Evolutionary conservation across 176 grass and related monocot species (phyloP).

Genomic region (Ensete glaucum): DNA sequence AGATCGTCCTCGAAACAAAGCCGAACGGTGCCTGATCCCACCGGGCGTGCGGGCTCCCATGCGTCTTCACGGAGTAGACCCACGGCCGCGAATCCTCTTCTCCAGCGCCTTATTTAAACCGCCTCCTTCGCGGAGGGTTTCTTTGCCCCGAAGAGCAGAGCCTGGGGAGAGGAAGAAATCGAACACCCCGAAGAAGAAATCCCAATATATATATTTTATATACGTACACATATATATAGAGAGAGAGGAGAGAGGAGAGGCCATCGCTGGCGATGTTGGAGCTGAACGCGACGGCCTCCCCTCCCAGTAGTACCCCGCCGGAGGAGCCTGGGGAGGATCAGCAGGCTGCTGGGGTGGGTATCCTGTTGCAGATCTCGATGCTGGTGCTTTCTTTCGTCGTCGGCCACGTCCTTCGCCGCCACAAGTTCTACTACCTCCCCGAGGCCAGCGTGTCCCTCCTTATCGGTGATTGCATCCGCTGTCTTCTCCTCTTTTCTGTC

Average conservation of each 20-base stretch:
- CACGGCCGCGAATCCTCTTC: not conserved
- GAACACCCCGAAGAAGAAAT: not conserved
- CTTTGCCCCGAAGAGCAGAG: not conserved
- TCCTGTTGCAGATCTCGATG: conserved; percentile 93
- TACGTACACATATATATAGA: not conserved
- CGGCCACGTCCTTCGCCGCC: conserved; percentile 86
- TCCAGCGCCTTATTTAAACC: not conserved
- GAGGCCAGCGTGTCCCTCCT: conserved; percentile 96
- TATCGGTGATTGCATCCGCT: conserved; percentile 38
- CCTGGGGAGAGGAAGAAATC: not conserved
- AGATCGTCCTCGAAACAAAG: too few species aligned
- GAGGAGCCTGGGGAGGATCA: conserved; percentile 55
- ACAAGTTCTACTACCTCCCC: conserved; percentile 85
- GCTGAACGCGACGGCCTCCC: conserved; percentile 25
- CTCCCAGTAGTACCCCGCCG: conserved; percentile 23
- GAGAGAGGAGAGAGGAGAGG: not conserved
- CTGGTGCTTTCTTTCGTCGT: conserved; percentile 96
- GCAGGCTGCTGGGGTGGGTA: conserved; percentile 85
- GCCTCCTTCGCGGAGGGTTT: not conserved
- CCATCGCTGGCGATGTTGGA: not conserved
- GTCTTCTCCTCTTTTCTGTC: not conserved
- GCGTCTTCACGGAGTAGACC: too few species aligned
- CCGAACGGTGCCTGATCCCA: too few species aligned
- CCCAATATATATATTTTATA: not conserved
- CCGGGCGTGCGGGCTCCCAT: too few species aligned